Percentiles rank a stretch among this genome's conserved stretches.
Evolutionary conservation across 352 stramenopile species (phyloP).

Genomic region (Phytopythium sindhum): DNA sequence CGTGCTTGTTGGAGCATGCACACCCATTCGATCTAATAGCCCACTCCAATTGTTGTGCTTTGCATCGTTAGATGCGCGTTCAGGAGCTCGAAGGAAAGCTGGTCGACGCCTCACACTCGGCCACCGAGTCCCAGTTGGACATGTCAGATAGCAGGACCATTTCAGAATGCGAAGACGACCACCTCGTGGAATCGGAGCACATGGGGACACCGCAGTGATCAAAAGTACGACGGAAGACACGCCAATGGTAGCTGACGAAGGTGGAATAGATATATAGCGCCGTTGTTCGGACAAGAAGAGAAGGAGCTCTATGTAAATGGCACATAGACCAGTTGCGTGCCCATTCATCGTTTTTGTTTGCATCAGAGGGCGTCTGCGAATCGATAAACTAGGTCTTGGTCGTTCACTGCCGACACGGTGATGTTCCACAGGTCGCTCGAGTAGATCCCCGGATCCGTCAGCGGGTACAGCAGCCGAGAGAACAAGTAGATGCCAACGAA

Average conservation of each 20-base stretch:
- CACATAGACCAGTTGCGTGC: not conserved
- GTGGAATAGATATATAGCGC: not conserved
- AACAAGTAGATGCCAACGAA: conserved; percentile 85
- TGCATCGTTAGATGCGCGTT: not conserved
- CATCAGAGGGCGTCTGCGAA: conserved; percentile 39
- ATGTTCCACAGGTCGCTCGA: conserved; percentile 79
- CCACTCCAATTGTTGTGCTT: not conserved
- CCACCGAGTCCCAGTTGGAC: not conserved
- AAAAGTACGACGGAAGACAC: not conserved
- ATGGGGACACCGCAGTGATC: not conserved
- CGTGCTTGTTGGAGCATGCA: not conserved
- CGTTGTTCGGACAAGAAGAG: not conserved
- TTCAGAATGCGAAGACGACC: not conserved
- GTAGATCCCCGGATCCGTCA: conserved; percentile 80
- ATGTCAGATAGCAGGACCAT: not conserved
- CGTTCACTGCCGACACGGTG: conserved; percentile 40
- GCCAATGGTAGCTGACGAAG: not conserved
- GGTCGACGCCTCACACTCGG: conserved; percentile 1
- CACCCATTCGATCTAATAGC: too few species aligned
- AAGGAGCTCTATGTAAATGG: conserved; percentile 5
- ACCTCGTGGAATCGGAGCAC: not conserved
- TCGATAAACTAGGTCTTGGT: conserved; percentile 38
- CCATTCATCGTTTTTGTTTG: not conserved
- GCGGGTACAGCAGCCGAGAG: conserved; percentile 62
- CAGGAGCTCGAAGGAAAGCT: conserved; percentile 5